Evolutionary conservation across 768 basidiomycete genomes (phyloP).

Genomic region (Phanerochaete sordida): DNA sequence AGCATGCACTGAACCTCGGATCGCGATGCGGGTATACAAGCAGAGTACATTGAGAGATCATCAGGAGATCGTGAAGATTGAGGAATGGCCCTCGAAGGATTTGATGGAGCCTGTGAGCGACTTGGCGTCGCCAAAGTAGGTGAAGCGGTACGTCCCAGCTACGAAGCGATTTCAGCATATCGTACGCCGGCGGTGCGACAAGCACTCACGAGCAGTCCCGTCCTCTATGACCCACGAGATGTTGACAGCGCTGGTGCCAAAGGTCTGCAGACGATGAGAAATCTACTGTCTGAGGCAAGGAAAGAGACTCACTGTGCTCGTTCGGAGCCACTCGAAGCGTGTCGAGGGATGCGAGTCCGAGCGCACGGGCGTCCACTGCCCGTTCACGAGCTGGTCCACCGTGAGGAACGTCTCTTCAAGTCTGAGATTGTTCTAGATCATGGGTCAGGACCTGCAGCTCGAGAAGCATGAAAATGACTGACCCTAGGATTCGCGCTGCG

Average conservation of each 20-base stretch:
- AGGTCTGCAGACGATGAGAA: constrained; percentile 31
- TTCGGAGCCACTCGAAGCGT: constrained; percentile 60
- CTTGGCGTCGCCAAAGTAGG: constrained; percentile 78
- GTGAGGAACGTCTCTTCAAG: constrained; percentile 71
- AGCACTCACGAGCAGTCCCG: constrained; percentile 47
- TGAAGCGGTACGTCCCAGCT: constrained; percentile 71
- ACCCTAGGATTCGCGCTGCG: constrained; percentile 67
- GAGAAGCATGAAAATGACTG: constrained; percentile 14
- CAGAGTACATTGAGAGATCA: too few species aligned
- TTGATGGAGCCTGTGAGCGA: constrained; percentile 58
- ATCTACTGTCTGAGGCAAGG: not conserved
- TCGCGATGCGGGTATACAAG: too few species aligned
- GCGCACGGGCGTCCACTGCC: constrained; percentile 52
- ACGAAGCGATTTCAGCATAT: not conserved
- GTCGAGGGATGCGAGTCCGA: constrained; percentile 83
- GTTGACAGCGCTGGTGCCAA: constrained; percentile 62
- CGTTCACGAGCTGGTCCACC: constrained; percentile 50
- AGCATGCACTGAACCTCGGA: too few species aligned
- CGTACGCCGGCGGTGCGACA: not conserved
- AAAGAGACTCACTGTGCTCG: constrained; percentile 41
- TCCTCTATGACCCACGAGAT: constrained; percentile 69
- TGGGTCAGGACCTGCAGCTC: not conserved
- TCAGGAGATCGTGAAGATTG: constrained; percentile 49
- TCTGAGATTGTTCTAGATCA: constrained; percentile 65
- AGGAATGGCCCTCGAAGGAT: constrained; percentile 60